Evolutionary conservation across 1,284 basidiomycete genomes (phyloP).

Genomic region (Inonotus hispidus): DNA sequence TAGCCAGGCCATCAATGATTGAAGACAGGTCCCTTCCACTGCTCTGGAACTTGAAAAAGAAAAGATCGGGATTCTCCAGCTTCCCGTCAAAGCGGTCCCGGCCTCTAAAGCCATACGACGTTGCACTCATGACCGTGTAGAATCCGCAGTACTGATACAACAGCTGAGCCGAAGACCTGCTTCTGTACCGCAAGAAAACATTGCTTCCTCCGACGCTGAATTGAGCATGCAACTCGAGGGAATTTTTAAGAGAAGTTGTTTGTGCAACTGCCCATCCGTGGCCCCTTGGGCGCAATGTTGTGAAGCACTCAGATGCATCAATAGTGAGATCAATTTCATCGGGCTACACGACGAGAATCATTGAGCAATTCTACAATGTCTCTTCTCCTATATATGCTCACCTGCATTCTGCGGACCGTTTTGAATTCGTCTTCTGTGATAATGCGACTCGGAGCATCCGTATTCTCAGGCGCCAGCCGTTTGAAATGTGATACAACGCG

Average conservation of each 20-base stretch:
- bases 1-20: background rate
- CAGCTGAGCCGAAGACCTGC: background rate
- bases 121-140: conserved; percentile 3
- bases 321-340: background rate
- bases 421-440: background rate
- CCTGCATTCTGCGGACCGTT: background rate
- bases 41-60: conserved; percentile 7
- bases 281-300: background rate
- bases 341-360: background rate
- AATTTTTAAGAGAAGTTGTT: background rate
- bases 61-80: background rate
- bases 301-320: conserved; percentile 1
- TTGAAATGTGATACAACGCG: background rate
- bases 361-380: background rate
- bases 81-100: background rate
- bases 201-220: background rate
- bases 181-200: background rate
- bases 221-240: background rate
- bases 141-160: conserved; percentile 9
- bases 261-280: conserved; percentile 9
- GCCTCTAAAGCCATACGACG: background rate
- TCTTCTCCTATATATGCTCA: background rate
- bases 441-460: background rate
- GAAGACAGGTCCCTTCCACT: conserved; percentile 2
- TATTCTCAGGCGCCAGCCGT: background rate